Conservation (phyloP, 2,329 filamentous ascomycete species). For the Phialophora chinensis region DNA sequence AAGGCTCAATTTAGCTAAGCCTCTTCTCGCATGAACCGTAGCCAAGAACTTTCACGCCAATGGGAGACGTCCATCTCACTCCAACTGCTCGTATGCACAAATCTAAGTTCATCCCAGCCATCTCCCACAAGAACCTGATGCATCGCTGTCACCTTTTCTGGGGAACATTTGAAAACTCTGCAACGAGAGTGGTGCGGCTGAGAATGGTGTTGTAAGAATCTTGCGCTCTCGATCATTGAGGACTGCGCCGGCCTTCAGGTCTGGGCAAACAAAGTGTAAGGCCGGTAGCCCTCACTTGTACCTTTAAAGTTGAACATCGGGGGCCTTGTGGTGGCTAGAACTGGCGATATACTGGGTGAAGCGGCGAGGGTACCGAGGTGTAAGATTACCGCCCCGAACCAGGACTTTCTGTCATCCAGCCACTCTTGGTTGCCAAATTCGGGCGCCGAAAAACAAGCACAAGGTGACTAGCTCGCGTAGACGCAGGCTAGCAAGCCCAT, state of each 20-base stretch:
- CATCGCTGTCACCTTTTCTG: not conserved
- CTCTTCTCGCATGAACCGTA: not conserved
- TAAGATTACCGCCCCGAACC: slow-evolving; percentile 29
- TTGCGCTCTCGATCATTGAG: not conserved
- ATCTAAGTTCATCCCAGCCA: slow-evolving; percentile 4
- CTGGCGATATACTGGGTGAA: not conserved
- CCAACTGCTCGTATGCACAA: not conserved
- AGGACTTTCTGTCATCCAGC: slow-evolving; percentile 31
- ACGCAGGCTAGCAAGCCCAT: slow-evolving; percentile 25
- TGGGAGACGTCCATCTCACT: slow-evolving; percentile 2
- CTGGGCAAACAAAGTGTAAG: not conserved
- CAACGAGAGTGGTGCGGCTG: slow-evolving; percentile 6
- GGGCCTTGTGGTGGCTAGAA: slow-evolving; percentile 5
- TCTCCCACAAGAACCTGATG: not conserved
- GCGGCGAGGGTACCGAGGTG: slow-evolving; percentile 20
- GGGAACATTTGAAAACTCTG: not conserved
- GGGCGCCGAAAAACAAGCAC: slow-evolving; percentile 37
- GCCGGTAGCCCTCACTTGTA: not conserved
- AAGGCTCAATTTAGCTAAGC: not conserved
- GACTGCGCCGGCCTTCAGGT: slow-evolving; percentile 3
- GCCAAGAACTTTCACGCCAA: not conserved
- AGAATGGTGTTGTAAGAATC: not conserved
- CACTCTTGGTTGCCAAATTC: slow-evolving; percentile 32
- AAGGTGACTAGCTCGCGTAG: slow-evolving; percentile 11
- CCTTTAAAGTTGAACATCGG: not conserved